phyloP scores from a whole-genome alignment of 441 rosid genomes.

The Populus hybrid region DNA sequence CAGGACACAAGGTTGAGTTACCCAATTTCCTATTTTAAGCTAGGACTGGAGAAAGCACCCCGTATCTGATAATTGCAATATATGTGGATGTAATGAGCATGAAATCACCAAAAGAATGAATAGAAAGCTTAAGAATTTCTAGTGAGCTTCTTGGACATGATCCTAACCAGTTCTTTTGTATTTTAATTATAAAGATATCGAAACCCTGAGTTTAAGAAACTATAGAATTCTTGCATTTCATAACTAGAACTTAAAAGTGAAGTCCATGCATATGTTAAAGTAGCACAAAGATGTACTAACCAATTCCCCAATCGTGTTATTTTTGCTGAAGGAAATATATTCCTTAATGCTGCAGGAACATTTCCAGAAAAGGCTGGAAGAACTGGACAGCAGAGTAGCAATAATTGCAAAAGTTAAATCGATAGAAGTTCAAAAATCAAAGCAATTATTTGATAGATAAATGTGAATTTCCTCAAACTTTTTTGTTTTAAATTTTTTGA shows the following conservation, averaged over 20 bases:
- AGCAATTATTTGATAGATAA: not conserved
- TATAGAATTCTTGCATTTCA: constrained; percentile 5
- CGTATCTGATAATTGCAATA: not conserved
- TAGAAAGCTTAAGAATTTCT: not conserved
- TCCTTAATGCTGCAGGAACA: constrained; percentile 54
- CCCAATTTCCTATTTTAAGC: not conserved
- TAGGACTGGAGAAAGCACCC: not conserved
- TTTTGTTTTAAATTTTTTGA: not conserved
- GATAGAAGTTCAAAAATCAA: not conserved
- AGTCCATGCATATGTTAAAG: not conserved
- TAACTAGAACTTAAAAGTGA: constrained; percentile 10
- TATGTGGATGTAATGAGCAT: not conserved
- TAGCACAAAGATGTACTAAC: constrained; percentile 31
- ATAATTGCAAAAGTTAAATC: constrained; percentile 8
- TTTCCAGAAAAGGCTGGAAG: constrained; percentile 79
- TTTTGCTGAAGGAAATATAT: constrained; percentile 61
- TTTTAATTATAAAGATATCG: not conserved
- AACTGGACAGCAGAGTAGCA: constrained; percentile 40
- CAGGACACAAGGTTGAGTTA: not conserved
- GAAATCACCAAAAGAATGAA: not conserved
- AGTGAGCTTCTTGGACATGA: not conserved
- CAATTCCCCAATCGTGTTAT: constrained; percentile 69
- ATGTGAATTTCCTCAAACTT: not conserved
- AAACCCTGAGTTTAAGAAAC: constrained; percentile 8
- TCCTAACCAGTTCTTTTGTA: not conserved